Conservation (phyloP, 139 green algal genomes). For the Chlamydomonas incerta region DNA sequence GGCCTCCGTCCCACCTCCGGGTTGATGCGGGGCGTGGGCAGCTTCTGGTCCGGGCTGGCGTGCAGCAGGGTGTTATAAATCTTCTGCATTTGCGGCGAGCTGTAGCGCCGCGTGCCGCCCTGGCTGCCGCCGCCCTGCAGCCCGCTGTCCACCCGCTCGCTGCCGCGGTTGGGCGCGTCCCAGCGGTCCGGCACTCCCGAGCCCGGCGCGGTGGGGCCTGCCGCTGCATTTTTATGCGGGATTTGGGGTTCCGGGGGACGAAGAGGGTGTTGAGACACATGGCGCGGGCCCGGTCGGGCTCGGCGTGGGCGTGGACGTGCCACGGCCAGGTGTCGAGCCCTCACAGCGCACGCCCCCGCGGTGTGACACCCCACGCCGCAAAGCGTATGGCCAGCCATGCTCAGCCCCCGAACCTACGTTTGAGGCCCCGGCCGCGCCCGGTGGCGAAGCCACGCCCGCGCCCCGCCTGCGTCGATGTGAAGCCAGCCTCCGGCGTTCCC, state of each 20-base stretch:
- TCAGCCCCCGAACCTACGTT: neutral
- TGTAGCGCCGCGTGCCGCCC: conserved; percentile 18
- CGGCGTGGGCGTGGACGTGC: too few relatives aligned
- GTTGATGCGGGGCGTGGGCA: conserved; percentile 35
- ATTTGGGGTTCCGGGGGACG: too few relatives aligned
- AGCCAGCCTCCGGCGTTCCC: neutral
- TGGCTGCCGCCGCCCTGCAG: neutral
- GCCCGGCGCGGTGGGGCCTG: conserved; percentile 1
- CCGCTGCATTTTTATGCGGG: neutral
- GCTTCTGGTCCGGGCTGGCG: conserved; percentile 5
- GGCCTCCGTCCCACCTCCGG: conserved; percentile 14
- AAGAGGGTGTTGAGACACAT: too few relatives aligned
- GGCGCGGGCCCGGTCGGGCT: too few relatives aligned
- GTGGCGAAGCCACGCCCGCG: conserved; percentile 25
- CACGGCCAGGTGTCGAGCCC: too few relatives aligned
- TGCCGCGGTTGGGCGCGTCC: neutral
- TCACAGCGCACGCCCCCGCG: too few relatives aligned
- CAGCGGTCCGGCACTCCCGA: conserved; percentile 19
- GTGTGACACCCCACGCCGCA: too few relatives aligned
- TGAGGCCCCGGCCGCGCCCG: conserved; percentile 35
- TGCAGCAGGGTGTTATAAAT: conserved; percentile 15
- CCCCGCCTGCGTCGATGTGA: conserved; percentile 11
- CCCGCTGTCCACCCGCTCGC: conserved; percentile 4
- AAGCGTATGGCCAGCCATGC: too few relatives aligned
- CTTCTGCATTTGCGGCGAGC: conserved; percentile 18